Evolutionary conservation across 2,329 filamentous ascomycete genomes (phyloP).

Genomic region (Penicillium brevicompactum): DNA sequence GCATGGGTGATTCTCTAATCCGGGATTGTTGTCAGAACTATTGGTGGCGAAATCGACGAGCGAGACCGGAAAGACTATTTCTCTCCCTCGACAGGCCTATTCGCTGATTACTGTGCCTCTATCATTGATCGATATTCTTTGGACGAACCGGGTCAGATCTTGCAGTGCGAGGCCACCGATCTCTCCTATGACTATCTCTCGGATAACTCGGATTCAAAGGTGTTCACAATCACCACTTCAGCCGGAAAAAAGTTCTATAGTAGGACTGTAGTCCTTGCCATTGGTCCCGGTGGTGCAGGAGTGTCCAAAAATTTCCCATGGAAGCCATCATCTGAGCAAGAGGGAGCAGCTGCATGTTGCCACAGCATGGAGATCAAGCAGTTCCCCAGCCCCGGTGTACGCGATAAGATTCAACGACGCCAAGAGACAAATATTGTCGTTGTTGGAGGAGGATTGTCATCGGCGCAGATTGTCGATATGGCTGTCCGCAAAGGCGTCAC

Average conservation of each 20-base stretch:
- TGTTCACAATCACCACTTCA: conserved; percentile 67
- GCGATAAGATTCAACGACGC: conserved; percentile 54
- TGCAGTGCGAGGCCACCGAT: conserved; percentile 61
- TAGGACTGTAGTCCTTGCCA: conserved; percentile 67
- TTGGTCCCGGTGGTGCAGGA: conserved; percentile 68
- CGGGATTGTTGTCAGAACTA: conserved; percentile 3
- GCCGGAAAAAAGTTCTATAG: conserved; percentile 57
- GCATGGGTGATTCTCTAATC: conserved; percentile 6
- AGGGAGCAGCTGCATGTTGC: conserved; percentile 50
- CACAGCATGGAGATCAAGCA: conserved; percentile 67
- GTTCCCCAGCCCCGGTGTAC: conserved; percentile 59
- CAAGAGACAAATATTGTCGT: conserved; percentile 66
- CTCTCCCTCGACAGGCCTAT: conserved; percentile 64
- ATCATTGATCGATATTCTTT: conserved; percentile 63
- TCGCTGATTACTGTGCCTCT: conserved; percentile 62
- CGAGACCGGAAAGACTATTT: conserved; percentile 71
- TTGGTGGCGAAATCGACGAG: conserved; percentile 59
- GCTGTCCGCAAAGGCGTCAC: conserved; percentile 65
- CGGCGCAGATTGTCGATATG: conserved; percentile 71
- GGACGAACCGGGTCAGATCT: conserved; percentile 53
- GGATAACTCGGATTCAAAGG: conserved; percentile 48
- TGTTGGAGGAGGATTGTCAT: conserved; percentile 74
- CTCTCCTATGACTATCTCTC: conserved; percentile 58
- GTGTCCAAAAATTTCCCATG: conserved; percentile 57
- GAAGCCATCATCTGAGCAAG: conserved; percentile 43